Evolutionary conservation across 2,329 filamentous ascomycete species (phyloP).

Genomic region (Lecanosticta acicola): DNA sequence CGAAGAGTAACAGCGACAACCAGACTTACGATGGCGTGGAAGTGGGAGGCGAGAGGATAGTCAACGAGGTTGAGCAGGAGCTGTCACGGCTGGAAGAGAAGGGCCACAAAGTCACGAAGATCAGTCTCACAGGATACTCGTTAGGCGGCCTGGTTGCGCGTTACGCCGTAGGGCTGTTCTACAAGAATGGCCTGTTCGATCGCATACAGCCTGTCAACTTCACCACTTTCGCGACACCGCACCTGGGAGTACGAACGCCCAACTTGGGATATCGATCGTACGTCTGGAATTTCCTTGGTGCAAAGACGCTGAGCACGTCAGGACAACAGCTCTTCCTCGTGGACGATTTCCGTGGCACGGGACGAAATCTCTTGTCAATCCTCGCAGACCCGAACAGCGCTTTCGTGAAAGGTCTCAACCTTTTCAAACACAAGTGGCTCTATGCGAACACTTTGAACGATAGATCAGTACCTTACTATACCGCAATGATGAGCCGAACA

Average conservation of each 20-base stretch:
- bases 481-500: conserved; percentile 67
- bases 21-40: conserved; percentile 65
- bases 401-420: conserved; percentile 72
- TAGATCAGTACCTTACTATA: conserved; percentile 74
- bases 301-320: conserved; percentile 72
- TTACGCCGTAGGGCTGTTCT: conserved; percentile 78
- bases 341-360: conserved; percentile 77
- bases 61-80: conserved; percentile 57
- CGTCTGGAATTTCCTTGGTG: conserved; percentile 72
- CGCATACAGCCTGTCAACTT: conserved; percentile 83
- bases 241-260: conserved; percentile 53
- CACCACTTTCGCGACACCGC: conserved; percentile 79
- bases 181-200: conserved; percentile 74
- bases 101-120: conserved; percentile 68
- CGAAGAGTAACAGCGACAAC: conserved; percentile 66
- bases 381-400: conserved; percentile 78
- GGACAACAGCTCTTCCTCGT: conserved; percentile 83
- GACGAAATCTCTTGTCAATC: conserved; percentile 71
- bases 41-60: conserved; percentile 61
- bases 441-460: conserved; percentile 90
- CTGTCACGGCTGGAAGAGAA: conserved; percentile 50
- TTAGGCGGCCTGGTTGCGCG: conserved; percentile 80
- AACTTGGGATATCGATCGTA: conserved; percentile 39
- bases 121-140: conserved; percentile 86
- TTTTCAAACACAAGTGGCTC: conserved; percentile 69